phyloP scores from a whole-genome alignment of 257 asterid species.

The Nicotiana obtusifolia region DNA sequence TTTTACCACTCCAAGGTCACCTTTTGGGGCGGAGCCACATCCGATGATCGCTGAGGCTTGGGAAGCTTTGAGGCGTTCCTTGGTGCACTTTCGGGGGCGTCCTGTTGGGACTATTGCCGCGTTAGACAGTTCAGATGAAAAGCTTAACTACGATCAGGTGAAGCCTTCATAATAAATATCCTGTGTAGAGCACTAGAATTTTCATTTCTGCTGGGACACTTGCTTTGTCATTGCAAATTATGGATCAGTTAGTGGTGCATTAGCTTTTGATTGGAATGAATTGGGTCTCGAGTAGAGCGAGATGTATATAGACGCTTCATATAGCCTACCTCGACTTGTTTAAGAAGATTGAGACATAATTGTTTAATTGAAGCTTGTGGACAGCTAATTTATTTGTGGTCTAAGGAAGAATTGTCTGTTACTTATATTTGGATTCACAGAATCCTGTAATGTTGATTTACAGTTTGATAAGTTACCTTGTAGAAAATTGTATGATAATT shows the following conservation, averaged over 20 bases:
- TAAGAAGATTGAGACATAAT: neutral
- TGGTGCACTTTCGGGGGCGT: slow-evolving; percentile 6
- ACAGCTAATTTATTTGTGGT: neutral
- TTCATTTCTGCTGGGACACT: neutral
- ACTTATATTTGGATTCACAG: neutral
- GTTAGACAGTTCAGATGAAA: neutral
- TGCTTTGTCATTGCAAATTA: neutral
- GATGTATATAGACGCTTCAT: neutral
- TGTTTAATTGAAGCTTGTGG: neutral
- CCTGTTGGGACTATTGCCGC: slow-evolving; percentile 18
- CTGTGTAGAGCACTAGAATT: neutral
- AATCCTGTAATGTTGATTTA: neutral
- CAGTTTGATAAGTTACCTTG: neutral
- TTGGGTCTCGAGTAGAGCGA: neutral
- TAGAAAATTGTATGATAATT: neutral
- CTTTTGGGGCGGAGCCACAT: slow-evolving; percentile 16
- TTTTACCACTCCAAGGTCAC: slow-evolving; percentile 54
- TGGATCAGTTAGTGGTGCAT: neutral
- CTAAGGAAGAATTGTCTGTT: neutral
- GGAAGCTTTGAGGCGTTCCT: slow-evolving; percentile 10
- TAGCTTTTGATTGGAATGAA: neutral
- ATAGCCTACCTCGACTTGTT: neutral
- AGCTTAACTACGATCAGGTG: slow-evolving; percentile 15
- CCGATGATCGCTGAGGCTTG: slow-evolving; percentile 11
- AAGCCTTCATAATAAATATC: neutral